Percentiles rank a stretch among this genome's conserved stretches.
Conservation (phyloP, 139 green algal genomes). For the Coelastrella sp. region DNA sequence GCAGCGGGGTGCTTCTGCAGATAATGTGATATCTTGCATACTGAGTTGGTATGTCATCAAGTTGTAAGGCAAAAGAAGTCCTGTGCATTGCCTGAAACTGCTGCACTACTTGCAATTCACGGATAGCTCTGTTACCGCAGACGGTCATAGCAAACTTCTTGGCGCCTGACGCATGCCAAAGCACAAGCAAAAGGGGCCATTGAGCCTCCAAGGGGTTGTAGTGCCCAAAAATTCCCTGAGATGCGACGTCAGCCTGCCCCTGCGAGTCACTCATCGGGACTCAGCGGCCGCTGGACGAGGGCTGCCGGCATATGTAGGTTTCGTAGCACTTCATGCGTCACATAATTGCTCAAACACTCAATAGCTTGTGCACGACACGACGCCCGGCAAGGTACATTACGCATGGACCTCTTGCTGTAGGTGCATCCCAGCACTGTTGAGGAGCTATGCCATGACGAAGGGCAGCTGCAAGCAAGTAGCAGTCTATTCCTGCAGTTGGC, state of each 20-base stretch:
- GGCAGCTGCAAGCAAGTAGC: too few relatives aligned
- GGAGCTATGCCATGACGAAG: background rate
- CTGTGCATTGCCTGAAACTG: too few relatives aligned
- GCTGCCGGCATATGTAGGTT: constrained; percentile 19
- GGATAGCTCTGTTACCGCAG: too few relatives aligned
- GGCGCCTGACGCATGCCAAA: too few relatives aligned
- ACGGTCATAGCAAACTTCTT: too few relatives aligned
- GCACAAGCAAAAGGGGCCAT: constrained; percentile 31
- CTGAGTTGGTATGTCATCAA: too few relatives aligned
- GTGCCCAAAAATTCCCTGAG: background rate
- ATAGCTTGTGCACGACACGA: background rate
- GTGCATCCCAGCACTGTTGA: constrained; percentile 5
- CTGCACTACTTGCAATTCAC: too few relatives aligned
- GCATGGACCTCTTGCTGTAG: background rate
- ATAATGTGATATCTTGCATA: too few relatives aligned
- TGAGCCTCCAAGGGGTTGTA: background rate
- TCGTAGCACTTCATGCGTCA: background rate
- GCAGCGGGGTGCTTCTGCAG: too few relatives aligned
- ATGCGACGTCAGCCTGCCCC: background rate
- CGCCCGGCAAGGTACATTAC: background rate
- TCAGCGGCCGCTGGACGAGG: constrained; percentile 29
- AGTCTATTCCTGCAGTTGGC: constrained; percentile 32
- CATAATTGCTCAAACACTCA: background rate
- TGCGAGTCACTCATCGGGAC: constrained; percentile 24
- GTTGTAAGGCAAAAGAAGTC: too few relatives aligned